phyloP scores from a whole-genome alignment of 2,329 filamentous ascomycete species.

The Arthrobotrys conoides region DNA sequence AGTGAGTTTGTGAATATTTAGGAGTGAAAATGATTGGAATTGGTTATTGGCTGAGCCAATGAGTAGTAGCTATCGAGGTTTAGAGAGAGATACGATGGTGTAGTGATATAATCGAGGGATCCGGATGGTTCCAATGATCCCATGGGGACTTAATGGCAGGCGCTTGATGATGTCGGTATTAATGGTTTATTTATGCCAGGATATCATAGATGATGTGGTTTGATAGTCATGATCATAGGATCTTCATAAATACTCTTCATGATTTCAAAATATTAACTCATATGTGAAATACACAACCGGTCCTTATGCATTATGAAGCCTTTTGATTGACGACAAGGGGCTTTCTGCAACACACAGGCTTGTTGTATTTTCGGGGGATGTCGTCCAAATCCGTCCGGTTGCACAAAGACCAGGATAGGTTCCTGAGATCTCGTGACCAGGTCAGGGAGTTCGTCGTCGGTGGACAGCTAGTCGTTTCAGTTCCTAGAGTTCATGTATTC shows the following conservation, averaged over 20 bases:
- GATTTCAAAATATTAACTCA: background rate
- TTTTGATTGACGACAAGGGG: background rate
- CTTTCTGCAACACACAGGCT: background rate
- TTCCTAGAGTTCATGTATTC: background rate
- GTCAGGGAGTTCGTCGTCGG: background rate
- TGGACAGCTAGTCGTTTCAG: background rate
- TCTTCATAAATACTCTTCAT: background rate
- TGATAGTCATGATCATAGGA: background rate
- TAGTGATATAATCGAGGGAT: background rate
- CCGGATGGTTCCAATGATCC: background rate
- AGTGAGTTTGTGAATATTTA: conserved; percentile 21
- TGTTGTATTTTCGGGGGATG: conserved; percentile 29
- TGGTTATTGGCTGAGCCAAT: background rate
- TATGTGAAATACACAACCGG: background rate
- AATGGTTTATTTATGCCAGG: background rate
- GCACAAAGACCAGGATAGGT: background rate
- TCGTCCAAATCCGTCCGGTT: conserved; percentile 1
- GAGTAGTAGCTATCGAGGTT: background rate
- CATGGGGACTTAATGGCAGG: background rate
- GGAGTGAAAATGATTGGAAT: conserved; percentile 9
- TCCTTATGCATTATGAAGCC: background rate
- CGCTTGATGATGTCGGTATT: background rate
- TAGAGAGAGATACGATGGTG: conserved; percentile 24
- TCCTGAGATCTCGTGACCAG: conserved; percentile 5
- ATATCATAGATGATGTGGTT: background rate